Conservation (phyloP, 2,329 filamentous ascomycete genomes). For the Colletotrichum tamarilloi region DNA sequence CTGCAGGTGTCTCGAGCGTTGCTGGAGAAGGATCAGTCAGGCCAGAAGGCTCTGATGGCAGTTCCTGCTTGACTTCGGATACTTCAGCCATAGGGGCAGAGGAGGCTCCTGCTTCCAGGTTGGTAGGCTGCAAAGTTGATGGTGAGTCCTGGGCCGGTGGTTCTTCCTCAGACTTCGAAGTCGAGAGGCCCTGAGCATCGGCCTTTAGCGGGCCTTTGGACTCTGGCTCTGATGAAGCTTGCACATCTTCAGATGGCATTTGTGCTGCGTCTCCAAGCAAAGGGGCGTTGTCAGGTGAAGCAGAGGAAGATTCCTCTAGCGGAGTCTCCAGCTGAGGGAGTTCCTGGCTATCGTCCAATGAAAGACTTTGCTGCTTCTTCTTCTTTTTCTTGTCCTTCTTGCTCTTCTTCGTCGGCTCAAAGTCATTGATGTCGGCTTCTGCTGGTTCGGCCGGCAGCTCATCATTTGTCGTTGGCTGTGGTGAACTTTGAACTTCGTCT, state of each 20-base stretch:
- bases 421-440: slow-evolving; percentile 7
- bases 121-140: not conserved
- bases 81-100: not conserved
- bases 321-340: not conserved
- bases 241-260: not conserved
- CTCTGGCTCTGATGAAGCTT: not conserved
- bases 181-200: not conserved
- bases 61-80: not conserved
- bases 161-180: not conserved
- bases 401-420: slow-evolving; percentile 23
- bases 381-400: slow-evolving; percentile 50
- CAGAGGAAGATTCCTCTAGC: not conserved
- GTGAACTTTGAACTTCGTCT: not conserved
- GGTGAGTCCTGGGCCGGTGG: not conserved
- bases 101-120: not conserved
- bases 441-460: not conserved
- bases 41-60: not conserved
- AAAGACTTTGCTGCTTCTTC: slow-evolving; percentile 38
- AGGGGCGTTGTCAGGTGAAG: not conserved
- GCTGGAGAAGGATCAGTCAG: not conserved
- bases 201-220: not conserved
- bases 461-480: not conserved
- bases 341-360: slow-evolving; percentile 16
- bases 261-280: not conserved
- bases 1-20: slow-evolving; percentile 30